phyloP scores from a whole-genome alignment of 1,284 basidiomycete species.

The Takashimella tepidaria region DNA sequence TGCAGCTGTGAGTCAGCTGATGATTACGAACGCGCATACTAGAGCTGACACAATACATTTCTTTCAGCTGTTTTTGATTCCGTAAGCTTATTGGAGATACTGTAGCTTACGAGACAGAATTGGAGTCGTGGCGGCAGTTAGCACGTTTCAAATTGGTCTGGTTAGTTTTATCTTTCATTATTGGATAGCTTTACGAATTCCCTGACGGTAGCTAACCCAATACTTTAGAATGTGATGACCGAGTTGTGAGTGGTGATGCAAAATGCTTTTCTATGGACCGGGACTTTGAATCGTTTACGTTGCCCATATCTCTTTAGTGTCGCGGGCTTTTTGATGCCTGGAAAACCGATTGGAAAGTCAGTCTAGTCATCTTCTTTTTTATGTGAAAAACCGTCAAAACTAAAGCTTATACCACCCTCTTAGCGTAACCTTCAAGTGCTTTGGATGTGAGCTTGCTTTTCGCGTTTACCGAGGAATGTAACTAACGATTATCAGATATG shows the following conservation, averaged over 20 bases:
- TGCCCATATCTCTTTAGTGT: constrained; percentile 28
- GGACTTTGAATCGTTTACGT: no score
- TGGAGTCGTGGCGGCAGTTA: constrained; percentile 52
- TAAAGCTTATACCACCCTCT: constrained; percentile 6
- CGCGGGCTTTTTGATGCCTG: constrained; percentile 51
- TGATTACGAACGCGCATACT: neutral
- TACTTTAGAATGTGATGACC: constrained; percentile 48
- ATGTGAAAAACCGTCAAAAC: neutral
- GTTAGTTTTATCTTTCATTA: no score
- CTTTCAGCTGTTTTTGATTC: constrained; percentile 40
- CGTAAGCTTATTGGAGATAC: constrained; percentile 21
- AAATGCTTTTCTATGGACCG: no score
- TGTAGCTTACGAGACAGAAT: constrained; percentile 38
- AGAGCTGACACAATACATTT: constrained; percentile 6
- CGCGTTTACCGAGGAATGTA: constrained; percentile 6
- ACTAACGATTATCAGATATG: constrained; percentile 42
- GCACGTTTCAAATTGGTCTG: constrained; percentile 50
- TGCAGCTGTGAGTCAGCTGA: constrained; percentile 42
- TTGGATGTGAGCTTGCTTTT: constrained; percentile 32
- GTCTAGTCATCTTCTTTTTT: constrained; percentile 13
- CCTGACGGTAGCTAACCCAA: neutral
- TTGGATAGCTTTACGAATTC: neutral
- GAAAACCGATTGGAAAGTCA: constrained; percentile 52
- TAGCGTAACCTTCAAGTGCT: constrained; percentile 49
- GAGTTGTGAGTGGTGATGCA: constrained; percentile 43